Conservation (phyloP, 208 protist species). For the Leishmania amazonensis region DNA sequence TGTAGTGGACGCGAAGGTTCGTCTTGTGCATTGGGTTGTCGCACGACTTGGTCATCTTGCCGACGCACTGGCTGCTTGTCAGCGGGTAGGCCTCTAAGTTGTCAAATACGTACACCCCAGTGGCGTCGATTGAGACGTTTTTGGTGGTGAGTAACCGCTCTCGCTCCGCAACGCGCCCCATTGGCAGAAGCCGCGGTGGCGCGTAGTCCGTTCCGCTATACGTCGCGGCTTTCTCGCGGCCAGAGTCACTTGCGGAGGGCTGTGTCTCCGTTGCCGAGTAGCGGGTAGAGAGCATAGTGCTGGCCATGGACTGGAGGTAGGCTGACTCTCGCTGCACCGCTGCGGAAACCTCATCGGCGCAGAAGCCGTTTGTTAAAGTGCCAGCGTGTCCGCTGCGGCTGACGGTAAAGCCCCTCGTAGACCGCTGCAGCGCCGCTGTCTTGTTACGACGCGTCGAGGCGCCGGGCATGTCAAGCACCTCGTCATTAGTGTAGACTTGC, state of each 20-base stretch:
- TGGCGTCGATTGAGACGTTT: constrained; percentile 79
- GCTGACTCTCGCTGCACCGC: constrained; percentile 23
- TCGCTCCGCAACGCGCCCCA: constrained; percentile 62
- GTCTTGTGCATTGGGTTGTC: constrained; percentile 80
- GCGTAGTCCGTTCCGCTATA: constrained; percentile 30
- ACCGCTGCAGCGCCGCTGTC: constrained; percentile 39
- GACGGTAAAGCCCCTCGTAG: constrained; percentile 25
- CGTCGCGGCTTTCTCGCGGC: not conserved
- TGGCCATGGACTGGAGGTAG: constrained; percentile 28
- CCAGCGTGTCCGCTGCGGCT: not conserved
- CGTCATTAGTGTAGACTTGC: constrained; percentile 44
- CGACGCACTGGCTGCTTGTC: constrained; percentile 65
- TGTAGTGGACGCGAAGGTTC: constrained; percentile 67
- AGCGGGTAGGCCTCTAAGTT: constrained; percentile 68
- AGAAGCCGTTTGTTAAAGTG: not conserved
- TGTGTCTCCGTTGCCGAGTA: not conserved
- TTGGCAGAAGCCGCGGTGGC: constrained; percentile 53
- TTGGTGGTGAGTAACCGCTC: constrained; percentile 78
- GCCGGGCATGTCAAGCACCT: constrained; percentile 72
- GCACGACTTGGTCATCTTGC: constrained; percentile 55
- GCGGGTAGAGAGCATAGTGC: constrained; percentile 12
- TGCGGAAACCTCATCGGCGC: constrained; percentile 15
- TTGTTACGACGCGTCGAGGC: constrained; percentile 40
- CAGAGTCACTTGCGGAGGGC: not conserved
- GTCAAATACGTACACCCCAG: constrained; percentile 54